Evolutionary conservation across 2,329 filamentous ascomycete genomes (phyloP), one percentile per base, ranked within the genome.

Genomic region (Venturia effusa): DNA sequence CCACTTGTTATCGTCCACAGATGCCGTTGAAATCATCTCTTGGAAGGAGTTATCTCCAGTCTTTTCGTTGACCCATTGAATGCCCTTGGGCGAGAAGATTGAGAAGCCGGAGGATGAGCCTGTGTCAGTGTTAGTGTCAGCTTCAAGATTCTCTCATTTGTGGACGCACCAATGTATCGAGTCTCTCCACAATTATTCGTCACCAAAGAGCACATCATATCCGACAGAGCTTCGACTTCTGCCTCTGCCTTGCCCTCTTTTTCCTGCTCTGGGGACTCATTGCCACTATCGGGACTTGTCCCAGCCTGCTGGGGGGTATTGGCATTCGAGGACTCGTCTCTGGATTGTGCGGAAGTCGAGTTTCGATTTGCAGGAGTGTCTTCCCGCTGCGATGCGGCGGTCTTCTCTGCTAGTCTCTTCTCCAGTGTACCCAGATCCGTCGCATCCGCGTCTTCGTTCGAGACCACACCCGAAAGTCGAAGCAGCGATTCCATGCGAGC

Each of bases 141-240:
- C n/a, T n/a, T 41, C 41, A 24, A 24, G 24, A 24, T 30, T 19
- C 24, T 59, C 39, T 59, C 39, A 60, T 64, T 63, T 24, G 34
- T 15, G 22, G 10, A 66, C 82, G 62, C 81, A 92, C 91, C 94
- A 69, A 97, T 96, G 73, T 96, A 99, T 75, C 94, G 84, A 8
- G 93, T 97, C 79, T 99, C 94, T 63, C 94, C 94, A 67, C 86
- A 89, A 69, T 93, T 92, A 72, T 96, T 97, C 1, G 93, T 97
- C 37, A 99, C 92, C 39, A 99, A 78, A 2, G 92, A 97, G 75
- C 93, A 97, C 94, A 99, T 97, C 88, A 97, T 94, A 77, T 99
- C 94, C 0, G 93, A 96, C 64, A 99, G 77, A 1, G 87, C 87
- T 73, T 95, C 92, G 1, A 96, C 89, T 70, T 96, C 89, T 68